These are phyloP conservation scores for Wickerhamomyces canadensis DNA, from an alignment of 805 yeast genomes.

Conservation along the genomic window DNA sequence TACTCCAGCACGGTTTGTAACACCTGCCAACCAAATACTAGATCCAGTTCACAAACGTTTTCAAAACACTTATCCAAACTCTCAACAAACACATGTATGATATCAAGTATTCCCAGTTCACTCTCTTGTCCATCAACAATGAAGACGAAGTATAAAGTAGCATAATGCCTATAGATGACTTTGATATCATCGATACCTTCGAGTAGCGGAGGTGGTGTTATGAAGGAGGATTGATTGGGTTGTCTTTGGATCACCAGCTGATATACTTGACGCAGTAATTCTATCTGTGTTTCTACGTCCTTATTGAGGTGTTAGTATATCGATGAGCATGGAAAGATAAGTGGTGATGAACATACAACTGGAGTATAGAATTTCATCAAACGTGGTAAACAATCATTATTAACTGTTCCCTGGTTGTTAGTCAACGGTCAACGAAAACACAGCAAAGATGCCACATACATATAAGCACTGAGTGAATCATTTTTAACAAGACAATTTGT, in stretches of 20 bases:
- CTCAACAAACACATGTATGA: constrained; percentile 96
- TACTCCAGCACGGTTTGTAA: constrained; percentile 76
- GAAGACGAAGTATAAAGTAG: constrained; percentile 92
- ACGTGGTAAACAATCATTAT: constrained; percentile 86
- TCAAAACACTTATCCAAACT: constrained; percentile 88
- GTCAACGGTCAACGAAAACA: constrained; percentile 6
- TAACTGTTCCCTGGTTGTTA: constrained; percentile 41
- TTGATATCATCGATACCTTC: constrained; percentile 67
- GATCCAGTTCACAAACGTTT: constrained; percentile 91
- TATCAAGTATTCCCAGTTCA: constrained; percentile 87
- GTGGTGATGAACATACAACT: constrained; percentile 34
- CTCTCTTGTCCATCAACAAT: constrained; percentile 95
- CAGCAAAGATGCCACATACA: constrained; percentile 40
- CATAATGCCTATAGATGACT: constrained; percentile 90
- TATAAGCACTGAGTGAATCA: constrained; percentile 85
- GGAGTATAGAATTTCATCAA: constrained; percentile 89
- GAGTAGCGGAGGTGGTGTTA: constrained; percentile 79
- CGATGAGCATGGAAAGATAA: too few species aligned
- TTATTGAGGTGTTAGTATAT: constrained; percentile 5
- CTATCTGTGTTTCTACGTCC: constrained; percentile 76
- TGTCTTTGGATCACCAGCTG: constrained; percentile 68
- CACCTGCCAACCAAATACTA: constrained; percentile 99
- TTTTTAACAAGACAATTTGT: constrained; percentile 19
- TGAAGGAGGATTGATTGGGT: constrained; percentile 76
- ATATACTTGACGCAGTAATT: constrained; percentile 76